These are phyloP conservation scores for Lichtheimia corymbifera DNA, from an alignment of 371 early-diverging fungal species.

Conservation along the genomic window DNA sequence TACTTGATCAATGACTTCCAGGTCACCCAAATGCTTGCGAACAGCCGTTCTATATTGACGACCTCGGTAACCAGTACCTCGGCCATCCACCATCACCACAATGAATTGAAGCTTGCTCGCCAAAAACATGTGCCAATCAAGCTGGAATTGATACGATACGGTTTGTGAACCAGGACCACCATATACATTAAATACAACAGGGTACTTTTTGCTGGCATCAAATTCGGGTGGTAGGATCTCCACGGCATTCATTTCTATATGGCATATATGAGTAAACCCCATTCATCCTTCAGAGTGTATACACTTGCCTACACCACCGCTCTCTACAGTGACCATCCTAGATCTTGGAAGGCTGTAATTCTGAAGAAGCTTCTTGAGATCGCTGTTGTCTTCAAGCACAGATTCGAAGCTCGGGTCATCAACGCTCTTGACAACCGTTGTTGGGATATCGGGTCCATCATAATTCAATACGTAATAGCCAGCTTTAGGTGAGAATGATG, in stretches of 20 bases:
- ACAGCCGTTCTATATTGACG: conserved; percentile 80
- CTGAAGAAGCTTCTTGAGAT: conserved; percentile 39
- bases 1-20: conserved; percentile 87
- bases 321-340: conserved; percentile 56
- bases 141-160: conserved; percentile 67
- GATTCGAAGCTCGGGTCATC: conserved; percentile 48
- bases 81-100: conserved; percentile 81
- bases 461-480: conserved; percentile 78
- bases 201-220: conserved; percentile 69
- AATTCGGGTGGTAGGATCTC: conserved; percentile 85
- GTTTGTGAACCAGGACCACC: conserved; percentile 94
- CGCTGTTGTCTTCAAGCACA: conserved; percentile 60
- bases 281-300: background rate
- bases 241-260: conserved; percentile 82
- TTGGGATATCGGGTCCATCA: conserved; percentile 89
- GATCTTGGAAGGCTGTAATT: conserved; percentile 61
- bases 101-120: conserved; percentile 65
- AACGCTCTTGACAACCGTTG: conserved; percentile 67
- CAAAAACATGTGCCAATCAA: conserved; percentile 79
- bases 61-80: conserved; percentile 90
- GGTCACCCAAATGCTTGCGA: conserved; percentile 76
- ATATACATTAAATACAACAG: conserved; percentile 89
- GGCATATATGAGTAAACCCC: background rate
- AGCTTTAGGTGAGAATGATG: conserved; percentile 74
- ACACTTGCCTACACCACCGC: conserved; percentile 55